Base-by-base conservation (phyloP, 176 grass and related monocot genomes). In the Musa itinerans region DNA sequence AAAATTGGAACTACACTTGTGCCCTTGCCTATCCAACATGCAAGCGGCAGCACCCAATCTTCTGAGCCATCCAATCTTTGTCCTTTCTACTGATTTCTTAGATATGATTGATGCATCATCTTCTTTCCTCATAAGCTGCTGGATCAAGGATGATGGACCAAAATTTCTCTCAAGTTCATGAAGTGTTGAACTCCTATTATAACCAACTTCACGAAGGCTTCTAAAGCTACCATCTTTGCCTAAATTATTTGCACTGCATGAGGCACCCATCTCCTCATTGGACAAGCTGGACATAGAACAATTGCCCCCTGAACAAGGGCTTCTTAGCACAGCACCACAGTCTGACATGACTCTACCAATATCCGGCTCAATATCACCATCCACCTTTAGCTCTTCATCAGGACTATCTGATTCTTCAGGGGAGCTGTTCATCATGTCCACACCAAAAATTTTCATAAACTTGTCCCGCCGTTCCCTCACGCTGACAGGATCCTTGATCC, bases 71-170 rank as follows among this genome's bases (percentile, higher is more conserved):
- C 83, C 77, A 74, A 85, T 82, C 53, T 74, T 63, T 24, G 57
- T 53, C 76, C 50, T 79, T 43, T 77, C 77, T 24, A 76, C n/a
- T 26, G 65, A 25, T 63, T 86, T 89, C n/a, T 75, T 78, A 10
- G 66, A 75, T 2, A 61, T 76, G 53, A 56, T 81, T 2, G 80
- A 81, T 34, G 64, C 68, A 15, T 78, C 78, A 10, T 87, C 83
- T 17, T 86, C 92, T 63, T 85, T 83, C 1, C 86, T 74, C 89
- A 96, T 96, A 54, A 92, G 53, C 76, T 89, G 81, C 10, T 86
- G 63, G 52, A 89, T 89, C 69, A 89, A 88, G 0, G 87, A 84
- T 1, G 89, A 89, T 1, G 89, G 86, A 27, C 89, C 92, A 55
- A 83, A 92, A 22, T 54, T 83, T 73, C 68, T 73, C 55, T 89